phyloP scores from a whole-genome alignment of 257 asterid genomes.

The Verbascum thapsus region DNA sequence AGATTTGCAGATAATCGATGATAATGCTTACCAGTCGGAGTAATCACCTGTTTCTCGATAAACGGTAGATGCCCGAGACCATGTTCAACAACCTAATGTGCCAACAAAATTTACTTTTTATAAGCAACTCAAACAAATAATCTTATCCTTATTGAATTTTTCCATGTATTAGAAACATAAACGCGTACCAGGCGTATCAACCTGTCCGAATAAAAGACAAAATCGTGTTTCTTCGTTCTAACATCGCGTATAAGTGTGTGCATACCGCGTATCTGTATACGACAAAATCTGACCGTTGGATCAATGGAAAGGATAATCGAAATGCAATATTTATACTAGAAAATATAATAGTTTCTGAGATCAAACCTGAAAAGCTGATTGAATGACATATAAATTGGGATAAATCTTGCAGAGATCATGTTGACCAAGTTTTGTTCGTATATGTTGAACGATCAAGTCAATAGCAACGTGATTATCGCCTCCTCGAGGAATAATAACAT shows the following conservation, averaged over 20 bases:
- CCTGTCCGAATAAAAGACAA: slow-evolving; percentile 91
- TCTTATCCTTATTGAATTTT: not conserved
- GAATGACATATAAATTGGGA: slow-evolving; percentile 92
- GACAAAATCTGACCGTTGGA: not conserved
- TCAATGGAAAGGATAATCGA: slow-evolving; percentile 10
- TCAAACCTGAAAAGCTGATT: slow-evolving; percentile 92
- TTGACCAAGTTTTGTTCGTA: slow-evolving; percentile 97
- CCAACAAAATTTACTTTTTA: slow-evolving; percentile 14
- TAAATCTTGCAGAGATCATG: slow-evolving; percentile 98
- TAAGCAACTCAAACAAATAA: slow-evolving; percentile 30
- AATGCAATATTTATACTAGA: slow-evolving; percentile 4
- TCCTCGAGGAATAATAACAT: slow-evolving; percentile 97
- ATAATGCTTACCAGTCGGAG: slow-evolving; percentile 87
- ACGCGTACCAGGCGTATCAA: slow-evolving; percentile 84
- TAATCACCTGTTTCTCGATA: slow-evolving; percentile 92
- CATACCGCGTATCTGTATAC: slow-evolving; percentile 94
- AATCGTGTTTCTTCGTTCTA: slow-evolving; percentile 87
- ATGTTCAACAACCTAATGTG: slow-evolving; percentile 91
- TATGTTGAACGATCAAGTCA: slow-evolving; percentile 97
- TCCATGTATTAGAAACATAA: slow-evolving; percentile 26
- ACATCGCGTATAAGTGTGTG: slow-evolving; percentile 98
- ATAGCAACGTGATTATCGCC: slow-evolving; percentile 99
- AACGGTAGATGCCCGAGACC: slow-evolving; percentile 99
- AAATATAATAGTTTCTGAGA: slow-evolving; percentile 20
- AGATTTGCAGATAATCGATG: slow-evolving; percentile 18